Evolutionary conservation across 2,329 filamentous ascomycete genomes (phyloP), one percentile per base, ranked within the genome.

Genomic region (Phialophora tarda): DNA sequence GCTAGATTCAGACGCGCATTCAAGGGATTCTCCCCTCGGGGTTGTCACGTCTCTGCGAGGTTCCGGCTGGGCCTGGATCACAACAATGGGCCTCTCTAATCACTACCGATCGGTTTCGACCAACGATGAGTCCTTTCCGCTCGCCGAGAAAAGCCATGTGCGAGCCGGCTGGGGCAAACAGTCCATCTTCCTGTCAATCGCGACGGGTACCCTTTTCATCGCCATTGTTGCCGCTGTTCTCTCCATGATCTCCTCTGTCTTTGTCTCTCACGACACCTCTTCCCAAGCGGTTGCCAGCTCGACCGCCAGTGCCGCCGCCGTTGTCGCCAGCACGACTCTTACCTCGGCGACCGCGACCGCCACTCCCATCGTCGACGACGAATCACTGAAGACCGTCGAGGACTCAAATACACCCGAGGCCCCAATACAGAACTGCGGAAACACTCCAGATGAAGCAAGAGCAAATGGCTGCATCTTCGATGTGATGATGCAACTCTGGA

Each of bases 401-500:
- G 58, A 50, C 32, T 32, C 38, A 1, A 6, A 44, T 6, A 23
- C 44, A 28, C 28, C 34, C 24, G 47, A 51, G 23, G 34, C 58
- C 26, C 53, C 34, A 23, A 69, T 71, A 58, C 64, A 69, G 26
- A 55, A 70, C 59, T 73, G 71, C 59, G 71, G 71, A 34, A 53
- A 59, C 50, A 66, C 64, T 17, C 57, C 67, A 10, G 57, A 70
- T 7, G 69, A 73, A 50, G 71, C 71, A 8, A 57, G 67, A 41
- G 71, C 51, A 12, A 61, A 65, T n/a, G 71, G 71, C 26, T 73
- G 71, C 44, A 32, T 69, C 32, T 73, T 71, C 53, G 71, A 73
- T 55, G 71, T 73, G 26, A 73, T 73, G 71, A 73, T 73, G 71
- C 70, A 72, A 51, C 66, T 70, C 47, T 73, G 71, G 71, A 72